Percentiles rank a stretch among this genome's conserved stretches.
Conservation (phyloP, 345 rosid genomes). For the Streptanthus diversifolius region DNA sequence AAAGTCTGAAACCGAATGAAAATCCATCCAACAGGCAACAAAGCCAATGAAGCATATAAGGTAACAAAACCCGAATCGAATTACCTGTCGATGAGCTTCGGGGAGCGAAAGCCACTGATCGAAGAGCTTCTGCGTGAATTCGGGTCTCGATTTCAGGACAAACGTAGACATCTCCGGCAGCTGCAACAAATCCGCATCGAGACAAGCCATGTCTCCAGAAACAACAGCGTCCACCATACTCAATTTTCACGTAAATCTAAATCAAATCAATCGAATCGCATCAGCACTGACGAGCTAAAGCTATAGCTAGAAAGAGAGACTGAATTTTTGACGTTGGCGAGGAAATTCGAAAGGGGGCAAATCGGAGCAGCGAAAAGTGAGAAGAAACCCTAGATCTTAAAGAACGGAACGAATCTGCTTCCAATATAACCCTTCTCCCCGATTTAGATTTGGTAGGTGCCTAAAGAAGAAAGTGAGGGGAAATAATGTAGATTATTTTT, state of each 20-base stretch:
- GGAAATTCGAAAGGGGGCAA: neutral
- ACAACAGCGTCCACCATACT: conserved; percentile 41
- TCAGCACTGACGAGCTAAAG: conserved; percentile 25
- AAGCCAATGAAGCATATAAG: neutral
- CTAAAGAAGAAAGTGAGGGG: conserved; percentile 12
- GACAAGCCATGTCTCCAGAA: conserved; percentile 53
- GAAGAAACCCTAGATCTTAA: conserved; percentile 48
- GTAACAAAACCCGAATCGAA: neutral
- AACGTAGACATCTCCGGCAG: conserved; percentile 73
- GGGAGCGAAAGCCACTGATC: conserved; percentile 96
- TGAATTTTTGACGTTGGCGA: neutral
- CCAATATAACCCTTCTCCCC: neutral
- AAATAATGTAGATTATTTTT: neutral
- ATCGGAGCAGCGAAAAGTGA: conserved; percentile 19
- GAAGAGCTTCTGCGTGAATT: conserved; percentile 69
- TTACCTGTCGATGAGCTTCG: conserved; percentile 75
- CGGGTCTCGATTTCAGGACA: conserved; percentile 68
- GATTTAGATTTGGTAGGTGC: neutral
- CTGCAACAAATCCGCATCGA: conserved; percentile 84
- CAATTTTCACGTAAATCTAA: conserved; percentile 27
- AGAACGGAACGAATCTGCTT: conserved; percentile 2
- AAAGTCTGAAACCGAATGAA: neutral
- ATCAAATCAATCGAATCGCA: conserved; percentile 26
- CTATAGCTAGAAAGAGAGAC: neutral
- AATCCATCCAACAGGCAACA: neutral